Conservation (phyloP, 306 rosid species). For the Begonia loranthoides region DNA sequence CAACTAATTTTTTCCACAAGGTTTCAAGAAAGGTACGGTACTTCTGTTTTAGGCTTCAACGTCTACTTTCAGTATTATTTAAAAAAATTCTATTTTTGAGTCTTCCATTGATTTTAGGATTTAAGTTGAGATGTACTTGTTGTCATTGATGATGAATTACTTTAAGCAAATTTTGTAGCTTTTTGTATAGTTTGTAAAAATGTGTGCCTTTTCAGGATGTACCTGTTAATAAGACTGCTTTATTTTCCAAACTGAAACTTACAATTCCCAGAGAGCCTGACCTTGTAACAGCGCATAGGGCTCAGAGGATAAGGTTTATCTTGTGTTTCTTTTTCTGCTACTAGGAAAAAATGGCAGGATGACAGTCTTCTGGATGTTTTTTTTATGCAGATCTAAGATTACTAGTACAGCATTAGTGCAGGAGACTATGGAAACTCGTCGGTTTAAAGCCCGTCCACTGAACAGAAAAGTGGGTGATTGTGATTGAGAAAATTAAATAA, state of each 20-base stretch:
- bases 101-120: no score
- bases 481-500: slow-evolving; percentile 1
- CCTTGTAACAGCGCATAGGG: slow-evolving; percentile 73
- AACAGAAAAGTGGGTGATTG: slow-evolving; percentile 75
- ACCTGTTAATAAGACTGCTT: slow-evolving; percentile 28
- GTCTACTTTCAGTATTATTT: no score
- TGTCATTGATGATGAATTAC: no score
- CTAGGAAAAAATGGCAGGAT: background rate
- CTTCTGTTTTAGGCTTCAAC: slow-evolving; percentile 9
- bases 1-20: slow-evolving; percentile 59
- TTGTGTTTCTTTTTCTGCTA: slow-evolving; percentile 8
- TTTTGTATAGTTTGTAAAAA: no score
- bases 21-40: slow-evolving; percentile 55
- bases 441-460: slow-evolving; percentile 83
- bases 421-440: slow-evolving; percentile 25
- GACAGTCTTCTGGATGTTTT: background rate
- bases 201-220: slow-evolving; percentile 46
- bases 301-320: slow-evolving; percentile 66
- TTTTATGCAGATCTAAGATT: slow-evolving; percentile 42
- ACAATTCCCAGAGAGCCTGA: slow-evolving; percentile 88
- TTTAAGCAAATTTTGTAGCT: no score
- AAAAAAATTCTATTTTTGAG: no score
- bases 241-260: slow-evolving; percentile 41
- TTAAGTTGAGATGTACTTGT: no score
- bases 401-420: slow-evolving; percentile 32